Evolutionary conservation across 2,329 filamentous ascomycete species (phyloP).

Genomic region (Fusarium globosum): DNA sequence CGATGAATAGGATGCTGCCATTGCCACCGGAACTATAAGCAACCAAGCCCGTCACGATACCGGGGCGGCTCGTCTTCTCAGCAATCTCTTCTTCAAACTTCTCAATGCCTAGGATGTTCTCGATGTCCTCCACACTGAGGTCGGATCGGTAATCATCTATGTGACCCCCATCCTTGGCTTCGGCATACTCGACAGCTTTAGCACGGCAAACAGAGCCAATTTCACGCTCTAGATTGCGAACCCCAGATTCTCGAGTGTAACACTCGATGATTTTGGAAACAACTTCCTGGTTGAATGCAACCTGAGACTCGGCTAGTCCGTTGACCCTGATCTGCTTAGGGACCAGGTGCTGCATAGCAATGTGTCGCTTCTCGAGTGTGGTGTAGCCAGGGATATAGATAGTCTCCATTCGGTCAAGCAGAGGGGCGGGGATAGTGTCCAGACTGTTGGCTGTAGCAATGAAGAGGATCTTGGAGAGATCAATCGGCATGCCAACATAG

Average conservation of each 20-base stretch:
- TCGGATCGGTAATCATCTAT: conserved; percentile 77
- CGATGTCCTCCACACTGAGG: conserved; percentile 83
- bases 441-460: conserved; percentile 96
- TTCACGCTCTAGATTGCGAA: conserved; percentile 95
- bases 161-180: conserved; percentile 80
- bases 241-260: conserved; percentile 96
- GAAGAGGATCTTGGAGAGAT: conserved; percentile 95
- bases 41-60: conserved; percentile 94
- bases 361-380: conserved; percentile 95
- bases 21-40: conserved; percentile 94
- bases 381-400: conserved; percentile 96
- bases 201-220: conserved; percentile 93
- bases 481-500: conserved; percentile 94
- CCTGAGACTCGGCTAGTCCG: conserved; percentile 79
- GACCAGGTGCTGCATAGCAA: conserved; percentile 91
- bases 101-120: conserved; percentile 91
- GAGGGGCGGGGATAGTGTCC: conserved; percentile 92
- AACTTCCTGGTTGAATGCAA: conserved; percentile 82
- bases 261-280: conserved; percentile 95
- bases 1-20: conserved; percentile 97
- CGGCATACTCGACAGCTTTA: conserved; percentile 94
- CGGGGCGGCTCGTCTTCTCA: conserved; percentile 83
- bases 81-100: conserved; percentile 96
- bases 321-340: conserved; percentile 96
- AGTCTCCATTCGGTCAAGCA: conserved; percentile 97